Base-by-base conservation (phyloP, 805 yeast genomes). In the Barnettozyma vustinii region DNA sequence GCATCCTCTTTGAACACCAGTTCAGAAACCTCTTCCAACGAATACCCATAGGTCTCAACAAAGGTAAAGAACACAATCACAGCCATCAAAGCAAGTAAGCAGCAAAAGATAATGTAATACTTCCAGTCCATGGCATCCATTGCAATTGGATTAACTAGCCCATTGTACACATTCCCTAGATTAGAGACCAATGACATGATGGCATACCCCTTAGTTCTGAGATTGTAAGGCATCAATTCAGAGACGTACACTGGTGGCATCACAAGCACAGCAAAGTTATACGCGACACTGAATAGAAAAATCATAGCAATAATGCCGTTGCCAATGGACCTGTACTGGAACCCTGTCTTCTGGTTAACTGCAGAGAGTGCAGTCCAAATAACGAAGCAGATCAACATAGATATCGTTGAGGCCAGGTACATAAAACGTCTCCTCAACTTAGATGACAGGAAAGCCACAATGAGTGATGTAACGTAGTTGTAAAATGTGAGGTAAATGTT, bases 251-350 rank as follows among this genome's bases (percentile, higher is more conserved):
- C 61, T 69, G 45, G 78, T 76, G 47, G 75, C 65, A 45, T 79
- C 79, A 49, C 73, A 72, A 46, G 64, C 57, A 36, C 75, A 16
- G 42, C 75, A 40, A 68, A 60, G 55, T 72, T 66, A 62, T 74
- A 76, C 37, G 67, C 64, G 46, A 62, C 56, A 60, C 69, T 67
- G 70, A 66, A 74, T 32, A 76, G 56, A 69, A 75, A 77, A 45
- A 78, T 73, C 75, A 77, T 72, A 8, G 77, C 77, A 57, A 71
- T 67, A 23, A 75, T 78, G 51, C 77, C 81, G 48, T 66, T 65
- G 44, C 74, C 75, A 27, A 70, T 59, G 4, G 62, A 19, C 52
- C 72, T 72, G 49, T 75, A 67, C 48, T 65, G 59, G 55, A 71
- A 73, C 54, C 70, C 52, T 40, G 70, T 61, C 56, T 74, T 59